phyloP scores from a whole-genome alignment of 345 rosid species.

The Rhodamnia argentea region DNA sequence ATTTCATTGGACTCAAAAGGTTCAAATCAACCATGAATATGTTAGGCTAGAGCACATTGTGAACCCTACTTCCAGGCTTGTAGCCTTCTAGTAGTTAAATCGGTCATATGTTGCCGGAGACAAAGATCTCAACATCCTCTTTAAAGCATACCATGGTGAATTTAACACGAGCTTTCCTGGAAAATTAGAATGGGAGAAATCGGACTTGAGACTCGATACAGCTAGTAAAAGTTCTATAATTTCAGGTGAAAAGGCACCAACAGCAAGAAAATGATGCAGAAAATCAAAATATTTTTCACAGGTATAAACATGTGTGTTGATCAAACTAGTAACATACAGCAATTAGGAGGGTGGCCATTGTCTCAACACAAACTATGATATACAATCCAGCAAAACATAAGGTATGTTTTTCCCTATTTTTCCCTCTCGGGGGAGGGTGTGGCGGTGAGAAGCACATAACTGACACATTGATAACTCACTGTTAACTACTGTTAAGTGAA shows the following conservation, averaged over 20 bases:
- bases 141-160: not conserved
- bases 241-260: not conserved
- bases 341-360: not conserved
- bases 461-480: no score
- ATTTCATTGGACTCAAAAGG: not conserved
- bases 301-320: not conserved
- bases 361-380: not conserved
- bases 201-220: not conserved
- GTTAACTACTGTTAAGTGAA: no score
- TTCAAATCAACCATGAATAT: not conserved
- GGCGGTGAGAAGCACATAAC: no score
- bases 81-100: not conserved
- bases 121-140: not conserved
- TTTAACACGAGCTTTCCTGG: not conserved
- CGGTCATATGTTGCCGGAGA: not conserved
- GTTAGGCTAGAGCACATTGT: not conserved
- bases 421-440: no score
- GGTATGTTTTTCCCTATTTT: no score
- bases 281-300: not conserved
- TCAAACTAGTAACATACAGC: rapidly evolving
- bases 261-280: no score
- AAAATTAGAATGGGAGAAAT: not conserved
- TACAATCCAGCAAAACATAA: not conserved
- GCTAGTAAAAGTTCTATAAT: not conserved
- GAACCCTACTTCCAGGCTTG: not conserved